Conservation (phyloP, 768 basidiomycete genomes). For the Phanerochaete sordida region DNA sequence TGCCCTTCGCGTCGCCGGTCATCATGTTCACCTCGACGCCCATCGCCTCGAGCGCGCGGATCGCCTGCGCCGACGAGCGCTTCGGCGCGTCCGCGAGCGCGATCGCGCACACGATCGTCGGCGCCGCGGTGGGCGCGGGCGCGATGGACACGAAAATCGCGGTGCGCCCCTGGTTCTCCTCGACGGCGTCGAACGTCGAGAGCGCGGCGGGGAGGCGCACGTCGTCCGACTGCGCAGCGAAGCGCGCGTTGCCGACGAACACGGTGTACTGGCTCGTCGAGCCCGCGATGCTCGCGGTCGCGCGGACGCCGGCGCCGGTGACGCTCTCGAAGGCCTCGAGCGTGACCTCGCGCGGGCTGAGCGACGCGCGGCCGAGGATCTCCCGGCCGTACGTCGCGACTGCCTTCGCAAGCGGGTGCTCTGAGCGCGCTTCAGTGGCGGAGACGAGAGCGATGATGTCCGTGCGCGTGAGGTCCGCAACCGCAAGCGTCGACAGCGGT, state of each 20-base stretch:
- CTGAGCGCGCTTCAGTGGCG: slow-evolving; percentile 86
- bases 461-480: slow-evolving; percentile 61
- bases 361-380: slow-evolving; percentile 39
- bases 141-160: slow-evolving; percentile 82
- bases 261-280: slow-evolving; percentile 46
- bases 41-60: slow-evolving; percentile 79
- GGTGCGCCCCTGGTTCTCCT: slow-evolving; percentile 72
- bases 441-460: slow-evolving; percentile 78
- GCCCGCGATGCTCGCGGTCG: slow-evolving; percentile 52
- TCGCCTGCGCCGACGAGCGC: slow-evolving; percentile 77
- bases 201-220: slow-evolving; percentile 58
- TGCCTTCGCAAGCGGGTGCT: slow-evolving; percentile 95
- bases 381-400: slow-evolving; percentile 81
- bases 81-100: slow-evolving; percentile 89
- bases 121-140: slow-evolving; percentile 33
- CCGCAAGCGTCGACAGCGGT: slow-evolving; percentile 34
- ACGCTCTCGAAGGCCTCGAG: slow-evolving; percentile 81
- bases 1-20: slow-evolving; percentile 87
- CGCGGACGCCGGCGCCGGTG: slow-evolving; percentile 86
- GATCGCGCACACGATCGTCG: slow-evolving; percentile 70
- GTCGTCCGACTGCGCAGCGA: slow-evolving; percentile 54
- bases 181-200: slow-evolving; percentile 61
- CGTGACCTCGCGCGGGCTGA: slow-evolving; percentile 45
- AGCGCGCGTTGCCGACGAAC: slow-evolving; percentile 73
- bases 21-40: slow-evolving; percentile 91